Evolutionary conservation across 73 alveolate species (phyloP).

Genomic region (Paramecium octaurelia): DNA sequence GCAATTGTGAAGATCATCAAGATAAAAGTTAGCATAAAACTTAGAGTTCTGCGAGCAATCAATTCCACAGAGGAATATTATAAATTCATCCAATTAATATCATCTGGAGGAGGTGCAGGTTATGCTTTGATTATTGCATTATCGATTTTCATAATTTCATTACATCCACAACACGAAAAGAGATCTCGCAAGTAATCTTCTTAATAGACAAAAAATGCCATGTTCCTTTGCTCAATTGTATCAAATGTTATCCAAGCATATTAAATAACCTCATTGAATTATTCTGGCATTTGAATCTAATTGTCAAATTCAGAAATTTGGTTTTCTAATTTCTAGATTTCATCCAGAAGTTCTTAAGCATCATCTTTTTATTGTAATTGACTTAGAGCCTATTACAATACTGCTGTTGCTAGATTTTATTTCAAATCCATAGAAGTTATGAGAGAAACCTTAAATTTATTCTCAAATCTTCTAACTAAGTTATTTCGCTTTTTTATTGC

Average conservation of each 20-base stretch:
- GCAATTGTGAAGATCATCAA: neutral
- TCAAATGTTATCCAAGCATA: slow-evolving; percentile 41
- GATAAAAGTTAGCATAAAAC: neutral
- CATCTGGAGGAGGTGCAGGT: slow-evolving; percentile 52
- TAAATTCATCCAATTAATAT: slow-evolving; percentile 38
- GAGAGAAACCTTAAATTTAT: neutral
- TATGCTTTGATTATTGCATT: neutral
- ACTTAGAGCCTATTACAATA: neutral
- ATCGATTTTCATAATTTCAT: neutral
- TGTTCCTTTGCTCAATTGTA: slow-evolving; percentile 29
- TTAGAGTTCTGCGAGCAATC: neutral
- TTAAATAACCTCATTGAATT: neutral
- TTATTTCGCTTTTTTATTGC: neutral
- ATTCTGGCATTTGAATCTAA: neutral
- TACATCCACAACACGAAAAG: slow-evolving; percentile 10
- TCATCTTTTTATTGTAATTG: neutral
- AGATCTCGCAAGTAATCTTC: neutral
- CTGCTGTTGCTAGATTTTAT: neutral
- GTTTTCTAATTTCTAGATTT: neutral
- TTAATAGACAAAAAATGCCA: neutral
- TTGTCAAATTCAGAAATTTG: neutral
- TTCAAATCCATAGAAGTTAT: slow-evolving; percentile 29
- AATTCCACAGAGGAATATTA: neutral
- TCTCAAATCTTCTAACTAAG: slow-evolving; percentile 7
- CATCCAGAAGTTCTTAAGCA: neutral